phyloP scores from a whole-genome alignment of 2,329 filamentous ascomycete species.

The Arthrobotrys pseudoclavata region DNA sequence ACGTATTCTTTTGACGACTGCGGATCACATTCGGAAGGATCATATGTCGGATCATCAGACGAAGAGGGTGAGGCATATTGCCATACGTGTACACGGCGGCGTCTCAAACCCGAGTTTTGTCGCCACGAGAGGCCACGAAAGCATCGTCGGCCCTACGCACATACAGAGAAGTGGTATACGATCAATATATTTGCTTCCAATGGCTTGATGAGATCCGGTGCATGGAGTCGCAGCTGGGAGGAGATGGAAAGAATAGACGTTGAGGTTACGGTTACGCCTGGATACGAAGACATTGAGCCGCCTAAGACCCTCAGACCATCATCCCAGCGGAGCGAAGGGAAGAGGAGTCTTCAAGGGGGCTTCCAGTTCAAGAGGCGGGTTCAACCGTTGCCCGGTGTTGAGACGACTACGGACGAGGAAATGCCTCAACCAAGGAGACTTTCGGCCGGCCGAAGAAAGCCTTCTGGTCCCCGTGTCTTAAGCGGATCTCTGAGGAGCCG shows the following conservation, averaged over 20 bases:
- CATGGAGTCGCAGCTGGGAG: slow-evolving; percentile 93
- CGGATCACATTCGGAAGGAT: slow-evolving; percentile 66
- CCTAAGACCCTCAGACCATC: slow-evolving; percentile 28
- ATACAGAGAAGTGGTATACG: slow-evolving; percentile 73
- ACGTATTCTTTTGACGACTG: slow-evolving; percentile 68
- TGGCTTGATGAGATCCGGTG: slow-evolving; percentile 89
- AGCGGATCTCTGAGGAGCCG: slow-evolving; percentile 46
- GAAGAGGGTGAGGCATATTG: slow-evolving; percentile 63
- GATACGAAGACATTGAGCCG: slow-evolving; percentile 51
- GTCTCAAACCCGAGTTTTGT: slow-evolving; percentile 70
- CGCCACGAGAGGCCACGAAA: slow-evolving; percentile 69
- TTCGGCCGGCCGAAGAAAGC: slow-evolving; percentile 27
- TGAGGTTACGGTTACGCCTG: slow-evolving; percentile 72
- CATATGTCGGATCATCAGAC: slow-evolving; percentile 62
- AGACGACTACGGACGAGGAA: slow-evolving; percentile 55
- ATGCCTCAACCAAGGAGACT: slow-evolving; percentile 43
- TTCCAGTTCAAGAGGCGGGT: slow-evolving; percentile 54
- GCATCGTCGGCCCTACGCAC: slow-evolving; percentile 61
- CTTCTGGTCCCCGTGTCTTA: slow-evolving; percentile 36
- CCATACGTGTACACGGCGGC: slow-evolving; percentile 39
- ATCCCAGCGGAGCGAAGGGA: slow-evolving; percentile 47
- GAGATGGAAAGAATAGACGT: slow-evolving; percentile 99
- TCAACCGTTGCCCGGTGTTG: slow-evolving; percentile 42
- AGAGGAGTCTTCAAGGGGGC: slow-evolving; percentile 39
- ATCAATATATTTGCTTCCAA: slow-evolving; percentile 95